These are phyloP conservation scores for Leccinum boreale DNA, from an alignment of 768 basidiomycete species.

Conservation along the genomic window DNA sequence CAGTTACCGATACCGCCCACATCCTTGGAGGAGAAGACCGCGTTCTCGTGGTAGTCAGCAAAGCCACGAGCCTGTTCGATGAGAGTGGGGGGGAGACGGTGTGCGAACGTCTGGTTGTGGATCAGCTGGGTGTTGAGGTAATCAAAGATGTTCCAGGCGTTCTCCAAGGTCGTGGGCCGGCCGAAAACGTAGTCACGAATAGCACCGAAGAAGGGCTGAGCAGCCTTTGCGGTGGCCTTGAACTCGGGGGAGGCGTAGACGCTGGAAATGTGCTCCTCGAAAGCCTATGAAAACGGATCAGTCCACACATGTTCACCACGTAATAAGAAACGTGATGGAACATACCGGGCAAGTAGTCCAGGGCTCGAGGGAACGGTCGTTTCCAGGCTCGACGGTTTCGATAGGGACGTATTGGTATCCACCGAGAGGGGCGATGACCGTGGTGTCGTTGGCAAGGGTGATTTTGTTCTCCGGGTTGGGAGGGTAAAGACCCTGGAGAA, in stretches of 20 bases:
- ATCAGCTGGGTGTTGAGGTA: slow-evolving; percentile 71
- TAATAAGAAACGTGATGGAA: slow-evolving; percentile 1
- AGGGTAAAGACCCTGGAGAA: slow-evolving; percentile 84
- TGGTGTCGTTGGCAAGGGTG: slow-evolving; percentile 73
- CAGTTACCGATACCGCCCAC: slow-evolving; percentile 75
- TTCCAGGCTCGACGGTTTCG: slow-evolving; percentile 82
- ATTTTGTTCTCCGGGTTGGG: slow-evolving; percentile 73
- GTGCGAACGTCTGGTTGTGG: slow-evolving; percentile 81
- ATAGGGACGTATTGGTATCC: slow-evolving; percentile 89
- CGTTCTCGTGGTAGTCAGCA: slow-evolving; percentile 79
- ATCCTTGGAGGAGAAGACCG: slow-evolving; percentile 62
- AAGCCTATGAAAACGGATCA: slow-evolving; percentile 42
- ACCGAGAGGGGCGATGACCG: slow-evolving; percentile 66
- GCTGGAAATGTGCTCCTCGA: slow-evolving; percentile 57
- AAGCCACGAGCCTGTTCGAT: slow-evolving; percentile 70
- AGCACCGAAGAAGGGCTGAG: slow-evolving; percentile 62
- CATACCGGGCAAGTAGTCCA: slow-evolving; percentile 65
- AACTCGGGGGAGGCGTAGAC: slow-evolving; percentile 65
- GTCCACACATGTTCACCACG: neutral
- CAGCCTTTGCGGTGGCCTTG: slow-evolving; percentile 54
- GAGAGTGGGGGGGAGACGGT: slow-evolving; percentile 76
- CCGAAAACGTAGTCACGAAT: slow-evolving; percentile 73
- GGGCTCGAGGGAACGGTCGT: slow-evolving; percentile 80
- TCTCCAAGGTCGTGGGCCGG: slow-evolving; percentile 61
- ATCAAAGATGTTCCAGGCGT: slow-evolving; percentile 79